Percentiles rank a stretch among this genome's conserved stretches.
Conservation (phyloP, 495 filamentous ascomycete species). For the Penicillium argentinense region DNA sequence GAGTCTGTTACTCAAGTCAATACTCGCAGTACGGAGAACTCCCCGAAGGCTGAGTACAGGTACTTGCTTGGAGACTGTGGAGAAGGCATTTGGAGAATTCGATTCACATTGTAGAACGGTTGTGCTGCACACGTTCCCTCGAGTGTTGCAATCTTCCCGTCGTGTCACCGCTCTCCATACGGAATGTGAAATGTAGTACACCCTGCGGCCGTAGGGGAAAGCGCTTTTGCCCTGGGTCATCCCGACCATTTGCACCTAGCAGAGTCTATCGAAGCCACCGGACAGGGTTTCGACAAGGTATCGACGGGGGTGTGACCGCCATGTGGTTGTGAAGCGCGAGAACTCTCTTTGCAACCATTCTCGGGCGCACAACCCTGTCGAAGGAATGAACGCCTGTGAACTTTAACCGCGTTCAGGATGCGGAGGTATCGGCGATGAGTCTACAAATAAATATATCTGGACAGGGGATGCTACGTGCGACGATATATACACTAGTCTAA, state of each 20-base stretch:
- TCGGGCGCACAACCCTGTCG: constrained; percentile 2
- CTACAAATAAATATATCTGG: too few species aligned
- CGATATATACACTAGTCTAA: too few species aligned
- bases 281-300: constrained; percentile 19
- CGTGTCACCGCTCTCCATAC: background rate
- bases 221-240: constrained; percentile 3
- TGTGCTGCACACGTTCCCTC: too few species aligned
- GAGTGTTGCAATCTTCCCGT: too few species aligned
- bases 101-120: too few species aligned
- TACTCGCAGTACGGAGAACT: background rate
- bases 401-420: constrained; percentile 2
- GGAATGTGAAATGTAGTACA: too few species aligned
- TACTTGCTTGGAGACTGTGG: too few species aligned
- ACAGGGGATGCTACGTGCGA: too few species aligned
- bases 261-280: constrained; percentile 22
- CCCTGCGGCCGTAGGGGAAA: constrained; percentile 3
- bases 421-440: too few species aligned
- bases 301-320: constrained; percentile 17
- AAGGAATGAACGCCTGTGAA: background rate
- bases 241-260: constrained; percentile 16
- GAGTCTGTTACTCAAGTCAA: constrained; percentile 3
- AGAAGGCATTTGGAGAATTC: too few species aligned
- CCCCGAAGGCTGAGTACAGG: too few species aligned
- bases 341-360: constrained; percentile 7
- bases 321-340: constrained; percentile 2